phyloP scores from a whole-genome alignment of 805 yeast species.

The Candida andamanensis region DNA sequence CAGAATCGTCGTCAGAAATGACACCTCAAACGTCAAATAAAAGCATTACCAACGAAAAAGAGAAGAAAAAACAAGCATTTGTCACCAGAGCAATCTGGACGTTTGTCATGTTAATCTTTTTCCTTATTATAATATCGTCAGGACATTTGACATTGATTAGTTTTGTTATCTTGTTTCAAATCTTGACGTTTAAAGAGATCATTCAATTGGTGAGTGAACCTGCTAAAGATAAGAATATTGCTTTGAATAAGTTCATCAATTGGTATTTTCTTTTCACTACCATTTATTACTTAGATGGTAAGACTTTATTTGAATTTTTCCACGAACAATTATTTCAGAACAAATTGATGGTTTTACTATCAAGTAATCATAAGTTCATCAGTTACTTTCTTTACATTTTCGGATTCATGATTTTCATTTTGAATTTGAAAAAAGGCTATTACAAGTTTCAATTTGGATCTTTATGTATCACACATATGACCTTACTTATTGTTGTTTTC shows the following conservation, averaged over 20 bases:
- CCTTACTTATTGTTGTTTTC: constrained; percentile 78
- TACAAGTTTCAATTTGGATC: constrained; percentile 92
- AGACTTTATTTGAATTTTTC: constrained; percentile 68
- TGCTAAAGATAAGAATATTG: constrained; percentile 75
- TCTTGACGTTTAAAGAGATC: constrained; percentile 85
- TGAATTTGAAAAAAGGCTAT: constrained; percentile 82
- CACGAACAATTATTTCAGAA: constrained; percentile 47
- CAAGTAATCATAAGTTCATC: constrained; percentile 76
- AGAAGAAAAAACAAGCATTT: constrained; percentile 76
- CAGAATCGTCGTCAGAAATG: too few relatives aligned
- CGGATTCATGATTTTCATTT: constrained; percentile 88
- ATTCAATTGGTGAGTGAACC: constrained; percentile 82
- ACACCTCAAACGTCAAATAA: too few relatives aligned
- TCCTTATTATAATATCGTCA: constrained; percentile 64
- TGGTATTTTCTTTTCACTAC: constrained; percentile 93
- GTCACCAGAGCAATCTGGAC: constrained; percentile 91
- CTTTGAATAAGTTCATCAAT: constrained; percentile 75
- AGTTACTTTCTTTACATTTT: constrained; percentile 78
- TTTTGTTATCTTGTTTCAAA: constrained; percentile 67
- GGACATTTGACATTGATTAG: constrained; percentile 83
- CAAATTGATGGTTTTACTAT: constrained; percentile 51
- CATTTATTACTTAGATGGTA: constrained; percentile 85
- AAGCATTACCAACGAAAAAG: constrained; percentile 42
- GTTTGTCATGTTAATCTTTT: constrained; percentile 76
- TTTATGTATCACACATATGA: constrained; percentile 91